Conservation (phyloP, 495 filamentous ascomycete species). For the Aspergillus saccharolyticus region DNA sequence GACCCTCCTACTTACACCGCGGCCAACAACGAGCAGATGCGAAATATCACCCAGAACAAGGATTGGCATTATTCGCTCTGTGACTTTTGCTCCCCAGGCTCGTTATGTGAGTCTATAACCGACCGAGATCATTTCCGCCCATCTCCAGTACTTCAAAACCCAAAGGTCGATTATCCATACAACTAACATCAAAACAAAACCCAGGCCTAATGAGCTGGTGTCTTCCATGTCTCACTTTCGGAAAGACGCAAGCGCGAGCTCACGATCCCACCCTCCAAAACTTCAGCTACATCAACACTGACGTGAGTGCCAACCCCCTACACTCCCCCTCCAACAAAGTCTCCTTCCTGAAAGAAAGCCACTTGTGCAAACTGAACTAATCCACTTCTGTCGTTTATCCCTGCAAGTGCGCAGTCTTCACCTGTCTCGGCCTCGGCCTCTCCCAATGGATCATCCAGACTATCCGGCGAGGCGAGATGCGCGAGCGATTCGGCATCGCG, state of each 20-base stretch:
- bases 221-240: constrained; percentile 50
- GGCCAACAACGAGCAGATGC: not conserved
- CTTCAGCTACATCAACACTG: constrained; percentile 39
- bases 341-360: not conserved
- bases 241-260: constrained; percentile 42
- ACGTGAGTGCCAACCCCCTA: constrained; percentile 26
- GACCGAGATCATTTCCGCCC: not conserved
- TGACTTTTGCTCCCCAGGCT: constrained; percentile 10
- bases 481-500: constrained; percentile 46
- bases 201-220: constrained; percentile 38
- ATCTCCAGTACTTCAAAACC: not conserved
- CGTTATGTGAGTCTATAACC: constrained; percentile 6
- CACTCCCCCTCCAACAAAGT: not conserved
- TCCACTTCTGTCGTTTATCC: not conserved
- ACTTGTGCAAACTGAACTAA: not conserved
- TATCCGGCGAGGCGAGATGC: constrained; percentile 48
- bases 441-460: constrained; percentile 39
- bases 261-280: constrained; percentile 36
- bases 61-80: constrained; percentile 16
- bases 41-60: constrained; percentile 6
- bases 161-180: too few relatives aligned
- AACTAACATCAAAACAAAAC: not conserved
- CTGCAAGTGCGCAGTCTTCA: constrained; percentile 10
- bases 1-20: constrained; percentile 2
- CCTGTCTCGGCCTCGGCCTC: constrained; percentile 25